These are phyloP conservation scores for Aspergillus bridgeri DNA, from an alignment of 495 filamentous ascomycete species.

Conservation along the genomic window DNA sequence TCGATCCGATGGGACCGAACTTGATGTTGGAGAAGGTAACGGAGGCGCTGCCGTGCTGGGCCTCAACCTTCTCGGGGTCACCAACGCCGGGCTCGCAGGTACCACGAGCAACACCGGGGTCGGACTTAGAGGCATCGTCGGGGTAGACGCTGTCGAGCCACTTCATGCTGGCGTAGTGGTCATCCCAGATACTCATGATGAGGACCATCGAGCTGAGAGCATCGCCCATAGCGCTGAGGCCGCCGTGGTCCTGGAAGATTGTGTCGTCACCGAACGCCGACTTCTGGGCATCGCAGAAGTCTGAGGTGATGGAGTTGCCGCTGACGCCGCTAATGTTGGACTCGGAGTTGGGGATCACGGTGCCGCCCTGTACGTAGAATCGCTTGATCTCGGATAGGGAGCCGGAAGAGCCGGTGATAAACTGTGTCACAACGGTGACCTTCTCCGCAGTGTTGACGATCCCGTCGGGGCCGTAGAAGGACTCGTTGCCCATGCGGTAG, in stretches of 20 bases:
- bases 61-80: constrained; percentile 59
- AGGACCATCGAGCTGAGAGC: constrained; percentile 63
- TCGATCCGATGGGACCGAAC: constrained; percentile 63
- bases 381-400: constrained; percentile 59
- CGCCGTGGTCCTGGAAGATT: constrained; percentile 55
- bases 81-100: constrained; percentile 62
- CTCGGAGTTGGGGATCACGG: constrained; percentile 55
- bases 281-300: constrained; percentile 58
- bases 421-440: constrained; percentile 68
- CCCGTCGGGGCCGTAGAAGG: constrained; percentile 58
- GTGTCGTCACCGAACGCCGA: constrained; percentile 53
- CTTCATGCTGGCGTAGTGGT: constrained; percentile 73
- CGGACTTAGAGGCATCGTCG: constrained; percentile 46
- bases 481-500: constrained; percentile 58
- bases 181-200: constrained; percentile 78
- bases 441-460: constrained; percentile 58
- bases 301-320: constrained; percentile 53
- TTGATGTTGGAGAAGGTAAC: constrained; percentile 70
- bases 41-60: constrained; percentile 46
- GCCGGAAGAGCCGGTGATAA: constrained; percentile 53
- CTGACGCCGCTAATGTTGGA: constrained; percentile 50
- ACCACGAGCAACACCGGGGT: constrained; percentile 67
- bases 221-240: constrained; percentile 53
- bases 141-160: constrained; percentile 83
- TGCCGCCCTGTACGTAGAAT: constrained; percentile 66